Conservation (phyloP, 2,329 filamentous ascomycete species). For the Sarocladium brachiariae region DNA sequence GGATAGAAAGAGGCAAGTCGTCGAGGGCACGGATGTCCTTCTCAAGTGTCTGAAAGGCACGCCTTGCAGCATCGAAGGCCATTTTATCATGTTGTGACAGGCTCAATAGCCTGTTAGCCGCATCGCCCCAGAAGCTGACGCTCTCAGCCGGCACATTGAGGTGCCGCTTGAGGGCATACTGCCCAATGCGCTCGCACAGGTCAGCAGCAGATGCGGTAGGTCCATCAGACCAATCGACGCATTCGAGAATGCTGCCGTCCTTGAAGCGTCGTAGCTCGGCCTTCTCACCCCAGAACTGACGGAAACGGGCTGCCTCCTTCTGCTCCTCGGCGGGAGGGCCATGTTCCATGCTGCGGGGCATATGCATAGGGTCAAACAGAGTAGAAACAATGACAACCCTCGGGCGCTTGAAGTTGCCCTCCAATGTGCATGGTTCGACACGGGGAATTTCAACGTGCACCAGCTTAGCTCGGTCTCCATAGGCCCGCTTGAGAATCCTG, state of each 20-base stretch:
- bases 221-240: slow-evolving; percentile 69
- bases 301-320: slow-evolving; percentile 72
- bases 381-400: slow-evolving; percentile 51
- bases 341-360: slow-evolving; percentile 73
- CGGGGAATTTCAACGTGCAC: slow-evolving; percentile 49
- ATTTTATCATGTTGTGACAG: slow-evolving; percentile 23
- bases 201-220: slow-evolving; percentile 44
- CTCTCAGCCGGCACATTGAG: slow-evolving; percentile 52
- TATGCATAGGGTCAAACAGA: slow-evolving; percentile 64
- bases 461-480: slow-evolving; percentile 67
- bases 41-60: slow-evolving; percentile 68
- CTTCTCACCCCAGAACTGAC: slow-evolving; percentile 91
- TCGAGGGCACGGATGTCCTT: slow-evolving; percentile 70
- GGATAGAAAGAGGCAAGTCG: slow-evolving; percentile 78
- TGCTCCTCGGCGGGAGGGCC: slow-evolving; percentile 83
- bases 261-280: slow-evolving; percentile 91
- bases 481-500: slow-evolving; percentile 58
- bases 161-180: slow-evolving; percentile 64
- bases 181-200: slow-evolving; percentile 73
- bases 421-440: slow-evolving; percentile 10
- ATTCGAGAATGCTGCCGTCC: slow-evolving; percentile 89
- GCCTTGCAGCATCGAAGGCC: slow-evolving; percentile 61
- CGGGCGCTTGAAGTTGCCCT: slow-evolving; percentile 11
- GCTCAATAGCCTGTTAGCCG: slow-evolving; percentile 1
- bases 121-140: slow-evolving; percentile 44